Evolutionary conservation across 1,284 basidiomycete genomes (phyloP), one percentile per base, ranked within the genome.

Genomic region (Cutaneotrichosporon cutaneum): DNA sequence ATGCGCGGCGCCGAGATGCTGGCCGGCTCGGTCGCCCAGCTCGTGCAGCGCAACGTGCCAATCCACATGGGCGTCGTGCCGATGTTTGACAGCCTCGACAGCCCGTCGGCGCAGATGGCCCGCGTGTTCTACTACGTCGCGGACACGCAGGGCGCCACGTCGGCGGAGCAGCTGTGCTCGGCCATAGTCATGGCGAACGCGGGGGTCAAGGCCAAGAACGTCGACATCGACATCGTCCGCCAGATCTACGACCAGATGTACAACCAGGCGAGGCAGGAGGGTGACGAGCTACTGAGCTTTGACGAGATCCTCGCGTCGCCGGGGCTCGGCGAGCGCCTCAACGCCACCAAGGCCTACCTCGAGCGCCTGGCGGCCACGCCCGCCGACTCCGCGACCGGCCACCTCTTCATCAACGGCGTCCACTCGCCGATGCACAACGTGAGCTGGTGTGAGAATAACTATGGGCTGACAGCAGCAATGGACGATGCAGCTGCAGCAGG

Each of bases 401-500:
- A 77, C 73, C 84, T 82, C 26, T 95, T 97, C 75, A 82, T 97
- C 70, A 98, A 98, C 71, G 95, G 95, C 16, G 92, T 89, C 70
- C 85, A 90, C 72, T 83, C 88, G 33, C 79, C 84, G 7, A 79
- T 91, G 62, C 84, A 85, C 65, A 88, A 90, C 61, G 92, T 93
- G 66, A 71, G 88, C 81, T 27, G 26, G n/a, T n/a, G n/a, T n/a
- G n/a, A n/a, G n/a, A n/a, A n/a, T n/a, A n/a, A n/a, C n/a, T n/a
- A n/a, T n/a, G n/a, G n/a, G 45, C 56, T 64, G 26, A 47, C 53
- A 62, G 24, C 70, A 94, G 88, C 84, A 84, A 44, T 88, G 75
- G 72, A 72, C 71, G 22, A 56, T 62, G 18, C 42, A 64, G 50
- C 82, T 94, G 65, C 90, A 92, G 74, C 77, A 72, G 5, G 88